phyloP scores from a whole-genome alignment of 2,329 filamentous ascomycete species.

The Fusarium globosum region DNA sequence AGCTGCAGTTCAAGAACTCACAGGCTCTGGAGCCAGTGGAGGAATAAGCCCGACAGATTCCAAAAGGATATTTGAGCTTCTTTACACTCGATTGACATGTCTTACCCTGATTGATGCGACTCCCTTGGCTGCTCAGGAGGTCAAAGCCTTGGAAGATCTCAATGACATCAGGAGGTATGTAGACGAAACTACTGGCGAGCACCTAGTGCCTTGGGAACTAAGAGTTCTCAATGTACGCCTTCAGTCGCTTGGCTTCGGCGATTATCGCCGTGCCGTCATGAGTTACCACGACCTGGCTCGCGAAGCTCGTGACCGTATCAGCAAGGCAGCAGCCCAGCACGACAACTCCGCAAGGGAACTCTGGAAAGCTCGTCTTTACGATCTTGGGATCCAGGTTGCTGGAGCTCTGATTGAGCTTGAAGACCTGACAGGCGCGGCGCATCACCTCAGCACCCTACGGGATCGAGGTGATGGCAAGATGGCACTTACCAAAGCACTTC shows the following conservation, averaged over 20 bases:
- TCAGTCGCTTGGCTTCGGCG: slow-evolving; percentile 86
- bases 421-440: slow-evolving; percentile 81
- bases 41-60: slow-evolving; percentile 66
- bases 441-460: slow-evolving; percentile 74
- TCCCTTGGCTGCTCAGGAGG: slow-evolving; percentile 74
- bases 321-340: slow-evolving; percentile 56
- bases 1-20: slow-evolving; percentile 71
- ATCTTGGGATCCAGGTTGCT: slow-evolving; percentile 77
- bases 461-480: slow-evolving; percentile 54
- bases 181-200: slow-evolving; percentile 63
- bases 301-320: slow-evolving; percentile 75
- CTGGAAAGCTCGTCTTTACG: slow-evolving; percentile 79
- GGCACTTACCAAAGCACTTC: slow-evolving; percentile 66
- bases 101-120: slow-evolving; percentile 82
- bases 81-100: slow-evolving; percentile 85
- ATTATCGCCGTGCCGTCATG: slow-evolving; percentile 86
- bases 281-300: slow-evolving; percentile 88
- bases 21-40: slow-evolving; percentile 57
- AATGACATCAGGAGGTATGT: slow-evolving; percentile 67
- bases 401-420: slow-evolving; percentile 85
- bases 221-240: slow-evolving; percentile 85
- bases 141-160: slow-evolving; percentile 71
- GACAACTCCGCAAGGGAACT: slow-evolving; percentile 67
- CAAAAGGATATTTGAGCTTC: slow-evolving; percentile 75
- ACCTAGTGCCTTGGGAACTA: slow-evolving; percentile 88